Evolutionary conservation across 805 yeast species (phyloP).

Genomic region (Starmerella floris): DNA sequence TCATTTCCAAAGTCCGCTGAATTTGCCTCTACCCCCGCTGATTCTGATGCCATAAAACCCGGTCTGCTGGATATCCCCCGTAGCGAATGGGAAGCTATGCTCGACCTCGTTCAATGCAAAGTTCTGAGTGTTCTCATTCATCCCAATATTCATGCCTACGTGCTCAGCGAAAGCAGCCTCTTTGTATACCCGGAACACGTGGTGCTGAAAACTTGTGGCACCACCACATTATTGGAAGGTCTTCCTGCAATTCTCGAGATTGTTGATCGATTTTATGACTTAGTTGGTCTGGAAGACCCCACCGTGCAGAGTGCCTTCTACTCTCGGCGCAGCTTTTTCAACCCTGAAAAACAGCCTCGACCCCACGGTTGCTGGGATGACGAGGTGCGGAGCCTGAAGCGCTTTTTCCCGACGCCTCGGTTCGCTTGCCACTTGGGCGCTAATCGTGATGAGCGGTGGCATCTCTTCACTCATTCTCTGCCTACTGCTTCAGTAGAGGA

Average conservation of each 20-base stretch:
- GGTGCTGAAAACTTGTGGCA: constrained; percentile 88
- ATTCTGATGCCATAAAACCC: neutral
- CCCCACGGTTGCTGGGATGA: constrained; percentile 76
- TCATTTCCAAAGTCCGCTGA: constrained; percentile 20
- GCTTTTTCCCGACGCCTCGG: constrained; percentile 42
- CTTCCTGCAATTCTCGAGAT: constrained; percentile 48
- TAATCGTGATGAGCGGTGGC: constrained; percentile 78
- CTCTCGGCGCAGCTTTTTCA: constrained; percentile 85
- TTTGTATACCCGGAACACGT: constrained; percentile 80
- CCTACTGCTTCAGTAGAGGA: neutral
- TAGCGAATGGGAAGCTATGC: constrained; percentile 52
- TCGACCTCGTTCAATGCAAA: constrained; percentile 78
- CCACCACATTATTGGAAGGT: constrained; percentile 79
- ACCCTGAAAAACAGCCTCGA: constrained; percentile 68
- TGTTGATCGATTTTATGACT: constrained; percentile 27
- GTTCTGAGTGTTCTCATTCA: constrained; percentile 67
- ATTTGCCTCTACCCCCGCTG: constrained; percentile 21
- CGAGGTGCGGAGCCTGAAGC: constrained; percentile 60
- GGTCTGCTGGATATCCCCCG: constrained; percentile 53
- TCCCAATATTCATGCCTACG: constrained; percentile 56
- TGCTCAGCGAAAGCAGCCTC: constrained; percentile 77
- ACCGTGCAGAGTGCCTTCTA: constrained; percentile 47
- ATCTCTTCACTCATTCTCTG: constrained; percentile 35
- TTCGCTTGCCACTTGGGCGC: constrained; percentile 69
- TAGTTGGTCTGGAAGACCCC: constrained; percentile 5